Evolutionary conservation across 2,329 filamentous ascomycete genomes (phyloP).

Genomic region (Beauveria sp.): DNA sequence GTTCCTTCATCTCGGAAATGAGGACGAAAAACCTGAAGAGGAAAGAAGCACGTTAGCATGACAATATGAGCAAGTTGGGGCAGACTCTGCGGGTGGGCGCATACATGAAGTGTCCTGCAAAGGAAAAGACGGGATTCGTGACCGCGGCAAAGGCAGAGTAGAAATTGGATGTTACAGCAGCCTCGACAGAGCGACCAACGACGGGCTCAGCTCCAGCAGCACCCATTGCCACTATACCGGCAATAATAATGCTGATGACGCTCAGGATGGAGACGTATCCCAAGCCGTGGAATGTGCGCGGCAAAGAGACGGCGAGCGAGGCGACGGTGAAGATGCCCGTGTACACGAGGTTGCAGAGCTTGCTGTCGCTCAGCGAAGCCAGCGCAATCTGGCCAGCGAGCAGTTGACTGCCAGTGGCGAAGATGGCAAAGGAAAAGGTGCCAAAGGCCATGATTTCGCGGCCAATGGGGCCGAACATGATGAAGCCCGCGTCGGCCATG

Average conservation of each 20-base stretch:
- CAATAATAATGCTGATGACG: slow-evolving; percentile 39
- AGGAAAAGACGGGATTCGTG: slow-evolving; percentile 43
- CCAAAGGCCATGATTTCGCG: slow-evolving; percentile 41
- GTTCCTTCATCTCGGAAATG: slow-evolving; percentile 44
- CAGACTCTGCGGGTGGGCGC: not conserved
- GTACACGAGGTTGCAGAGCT: slow-evolving; percentile 41
- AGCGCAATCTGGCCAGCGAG: slow-evolving; percentile 44
- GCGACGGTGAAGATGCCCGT: slow-evolving; percentile 42
- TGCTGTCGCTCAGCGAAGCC: slow-evolving; percentile 34
- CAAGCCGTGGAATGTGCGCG: slow-evolving; percentile 41
- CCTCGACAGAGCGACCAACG: slow-evolving; percentile 27
- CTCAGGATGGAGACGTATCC: slow-evolving; percentile 37
- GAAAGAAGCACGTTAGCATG: not conserved
- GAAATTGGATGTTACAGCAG: slow-evolving; percentile 25
- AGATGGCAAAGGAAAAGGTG: slow-evolving; percentile 44
- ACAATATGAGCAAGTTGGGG: not conserved
- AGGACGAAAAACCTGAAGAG: slow-evolving; percentile 37
- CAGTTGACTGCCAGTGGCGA: slow-evolving; percentile 41
- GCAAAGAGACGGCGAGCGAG: slow-evolving; percentile 37
- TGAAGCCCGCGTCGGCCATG: slow-evolving; percentile 47
- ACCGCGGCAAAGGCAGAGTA: slow-evolving; percentile 26
- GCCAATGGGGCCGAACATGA: slow-evolving; percentile 45
- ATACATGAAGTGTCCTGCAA: slow-evolving; percentile 42
- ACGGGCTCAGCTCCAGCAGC: slow-evolving; percentile 37
- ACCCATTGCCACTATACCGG: slow-evolving; percentile 42